Evolutionary conservation across 2,329 filamentous ascomycete genomes (phyloP), one percentile per base, ranked within the genome.

Genomic region (Xylariaceae sp.): DNA sequence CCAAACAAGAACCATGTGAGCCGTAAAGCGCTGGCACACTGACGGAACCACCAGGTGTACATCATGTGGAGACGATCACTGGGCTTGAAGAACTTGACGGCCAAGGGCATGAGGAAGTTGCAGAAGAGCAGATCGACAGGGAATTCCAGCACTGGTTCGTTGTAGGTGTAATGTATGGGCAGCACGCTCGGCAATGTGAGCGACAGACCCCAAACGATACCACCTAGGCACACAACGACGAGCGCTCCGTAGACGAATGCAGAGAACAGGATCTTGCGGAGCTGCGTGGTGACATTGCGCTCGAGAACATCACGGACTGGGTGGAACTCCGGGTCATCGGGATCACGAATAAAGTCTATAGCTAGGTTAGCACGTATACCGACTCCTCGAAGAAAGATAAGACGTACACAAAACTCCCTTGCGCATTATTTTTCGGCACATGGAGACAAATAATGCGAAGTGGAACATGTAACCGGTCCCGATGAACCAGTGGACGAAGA

Each of bases 391-490:
- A 37, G 8, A 35, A 7, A 13, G 9, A 11, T 23, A n/a, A 35
- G 35, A 54, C 87, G 82, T 79, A 90, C 88, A 97, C 60, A 99
- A 80, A 47, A 99, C 94, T 55, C 94, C 94, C 66, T 86, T 91
- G 64, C 94, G 88, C 88, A 99, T 90, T 60, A 97, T 96, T 77
- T 96, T 97, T 63, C 94, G 88, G 75, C 94, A 99, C 92, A 99
- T 97, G 58, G 92, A 95, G 15, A 99, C 94, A 72, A 99, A 99
- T 2, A 99, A 82, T 4, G 94, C 94, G 72, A 99, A 99, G 73
- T 99, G 94, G 76, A 99, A 99, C 95, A 99, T 99, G 75, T 99
- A 99, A 64, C 92, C 96, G 2, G 94, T 99, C 53, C 94, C 94
- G 58, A 97, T 88, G 71, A 99, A 99, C 94, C 94, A 99, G 73